A percentile compares a stretch with the other conserved stretches of the same genome.
These are phyloP conservation scores for Schwanniomyces pseudopolymorphus DNA, from an alignment of 805 yeast species.

Conservation along the genomic window DNA sequence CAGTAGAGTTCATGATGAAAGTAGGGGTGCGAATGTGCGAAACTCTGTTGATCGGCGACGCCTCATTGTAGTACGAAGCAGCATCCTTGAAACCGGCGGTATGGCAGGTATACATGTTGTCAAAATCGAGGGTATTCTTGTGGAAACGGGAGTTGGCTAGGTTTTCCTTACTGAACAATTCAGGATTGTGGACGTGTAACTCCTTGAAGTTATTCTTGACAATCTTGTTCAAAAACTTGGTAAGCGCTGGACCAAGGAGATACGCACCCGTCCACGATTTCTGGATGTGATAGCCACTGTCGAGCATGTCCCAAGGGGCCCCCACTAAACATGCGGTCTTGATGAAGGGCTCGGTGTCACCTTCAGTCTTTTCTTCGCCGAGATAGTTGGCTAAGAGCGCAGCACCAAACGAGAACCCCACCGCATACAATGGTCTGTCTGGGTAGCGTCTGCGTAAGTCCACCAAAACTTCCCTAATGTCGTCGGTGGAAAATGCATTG, in stretches of 20 bases:
- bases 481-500: conserved; percentile 71
- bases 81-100: conserved; percentile 65
- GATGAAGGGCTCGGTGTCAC: conserved; percentile 21
- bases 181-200: conserved; percentile 27
- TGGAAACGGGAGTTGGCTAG: conserved; percentile 14
- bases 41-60: conserved; percentile 56
- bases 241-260: conserved; percentile 33
- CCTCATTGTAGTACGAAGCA: conserved; percentile 62
- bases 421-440: conserved; percentile 57
- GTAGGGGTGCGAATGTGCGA: conserved; percentile 59
- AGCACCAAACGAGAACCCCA: conserved; percentile 85
- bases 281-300: conserved; percentile 46
- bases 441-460: conserved; percentile 55
- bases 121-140: conserved; percentile 55
- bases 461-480: conserved; percentile 55
- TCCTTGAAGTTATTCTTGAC: conserved; percentile 34
- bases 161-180: conserved; percentile 23
- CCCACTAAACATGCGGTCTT: conserved; percentile 55
- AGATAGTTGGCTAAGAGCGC: conserved; percentile 68
- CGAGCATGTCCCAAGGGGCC: conserved; percentile 74
- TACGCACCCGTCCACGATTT: conserved; percentile 32
- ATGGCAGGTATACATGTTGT: conserved; percentile 61
- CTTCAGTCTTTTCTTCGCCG: conserved; percentile 55
- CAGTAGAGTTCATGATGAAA: conserved; percentile 60
- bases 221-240: conserved; percentile 30